Percentiles rank a stretch among this genome's conserved stretches.
Evolutionary conservation across 371 early-diverging fungal species (phyloP).

Genomic region (Thermomucor indicae-seudaticae): DNA sequence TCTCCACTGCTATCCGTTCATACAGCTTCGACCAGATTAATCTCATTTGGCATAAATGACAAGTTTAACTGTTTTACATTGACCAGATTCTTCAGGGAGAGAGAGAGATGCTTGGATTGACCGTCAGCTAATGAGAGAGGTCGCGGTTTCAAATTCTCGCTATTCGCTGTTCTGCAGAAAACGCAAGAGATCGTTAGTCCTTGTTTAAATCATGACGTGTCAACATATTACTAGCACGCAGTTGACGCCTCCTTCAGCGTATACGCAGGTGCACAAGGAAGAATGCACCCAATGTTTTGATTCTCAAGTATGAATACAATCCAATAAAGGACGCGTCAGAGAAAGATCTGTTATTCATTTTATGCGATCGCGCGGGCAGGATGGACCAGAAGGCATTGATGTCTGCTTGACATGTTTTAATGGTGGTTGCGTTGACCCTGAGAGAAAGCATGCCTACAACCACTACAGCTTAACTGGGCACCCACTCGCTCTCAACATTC

Average conservation of each 20-base stretch:
- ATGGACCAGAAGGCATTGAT: constrained; percentile 73
- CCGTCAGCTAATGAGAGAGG: no score
- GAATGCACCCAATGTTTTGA: constrained; percentile 96
- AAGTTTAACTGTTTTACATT: no score
- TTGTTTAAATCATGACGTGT: constrained; percentile 48
- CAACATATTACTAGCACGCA: constrained; percentile 31
- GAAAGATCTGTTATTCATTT: not conserved
- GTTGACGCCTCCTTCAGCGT: constrained; percentile 35
- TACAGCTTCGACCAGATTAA: no score
- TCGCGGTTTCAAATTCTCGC: no score
- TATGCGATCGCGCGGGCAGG: constrained; percentile 33
- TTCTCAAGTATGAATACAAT: constrained; percentile 54
- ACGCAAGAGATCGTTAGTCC: no score
- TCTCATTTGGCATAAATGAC: no score
- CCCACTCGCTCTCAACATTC: constrained; percentile 81
- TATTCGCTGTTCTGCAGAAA: no score
- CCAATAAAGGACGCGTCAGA: not conserved
- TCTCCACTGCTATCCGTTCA: no score
- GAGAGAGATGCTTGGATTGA: no score
- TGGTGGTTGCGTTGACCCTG: constrained; percentile 71
- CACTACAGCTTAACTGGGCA: constrained; percentile 75
- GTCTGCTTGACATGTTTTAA: constrained; percentile 94
- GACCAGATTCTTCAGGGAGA: no score
- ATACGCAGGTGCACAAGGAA: constrained; percentile 80
- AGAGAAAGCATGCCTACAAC: constrained; percentile 67